Base-by-base conservation (phyloP, 768 basidiomycete species). In the Termitomyces sp. region DNA sequence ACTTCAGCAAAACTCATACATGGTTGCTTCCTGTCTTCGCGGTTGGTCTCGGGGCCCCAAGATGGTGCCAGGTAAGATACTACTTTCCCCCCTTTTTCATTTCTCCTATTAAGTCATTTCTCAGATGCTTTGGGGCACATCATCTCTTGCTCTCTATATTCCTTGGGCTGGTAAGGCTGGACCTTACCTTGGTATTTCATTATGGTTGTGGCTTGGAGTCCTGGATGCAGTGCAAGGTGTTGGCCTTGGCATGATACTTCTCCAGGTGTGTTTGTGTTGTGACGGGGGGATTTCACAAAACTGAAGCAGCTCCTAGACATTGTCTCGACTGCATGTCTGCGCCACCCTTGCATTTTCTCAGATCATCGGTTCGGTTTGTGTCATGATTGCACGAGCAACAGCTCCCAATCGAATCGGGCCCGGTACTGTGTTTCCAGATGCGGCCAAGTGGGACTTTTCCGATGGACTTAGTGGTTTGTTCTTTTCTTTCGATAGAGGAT, bases 171-270 rank as follows among this genome's bases (percentile, higher is more conserved):
- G 95, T 12, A 70, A 70, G 12, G 86, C 81, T 4, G 95, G 95
- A 18, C 92, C 94, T 24, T 97, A 96, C 71, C 85, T 96, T 58
- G 93, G 93, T 46, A 84, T 94, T 33, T 90, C 89, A 32, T 78
- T 97, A 36, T 97, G 95, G 95, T 79, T 97, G 46, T 97, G 95
- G 95, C 82, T 97, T 11, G 95, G 95, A 68, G 95, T 97, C 49
- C 79, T 97, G 46, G 95, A 95, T 71, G 94, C 95, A 38, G 81
- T 97, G 40, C 95, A 97, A 72, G 95, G 95, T 74, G 95, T 96
- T 45, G 95, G 95, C 33, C 79, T 97, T 51, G 94, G 93, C 59
- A 89, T 95, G 89, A 95, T 94, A 67, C 78, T 94, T 22, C 84
- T 94, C 24, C 90, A 92, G 81, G 81, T 80, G 65, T 67, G 72